These are phyloP conservation scores for Pouteria glomerata DNA, from an alignment of 148 eudicot genomes.

Conservation along the genomic window DNA sequence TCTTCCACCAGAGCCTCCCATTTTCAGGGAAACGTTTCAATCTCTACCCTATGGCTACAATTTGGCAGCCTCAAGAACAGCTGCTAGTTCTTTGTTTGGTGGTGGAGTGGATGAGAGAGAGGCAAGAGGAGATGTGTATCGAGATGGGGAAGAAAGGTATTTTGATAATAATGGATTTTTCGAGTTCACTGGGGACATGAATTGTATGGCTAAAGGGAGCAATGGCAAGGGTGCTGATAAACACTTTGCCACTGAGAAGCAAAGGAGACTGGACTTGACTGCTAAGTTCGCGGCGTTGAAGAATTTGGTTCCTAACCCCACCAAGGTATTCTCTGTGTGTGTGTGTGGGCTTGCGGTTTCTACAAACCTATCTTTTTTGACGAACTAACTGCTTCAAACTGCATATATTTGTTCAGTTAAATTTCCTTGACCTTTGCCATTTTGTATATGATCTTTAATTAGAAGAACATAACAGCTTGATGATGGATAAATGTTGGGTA, in stretches of 20 bases:
- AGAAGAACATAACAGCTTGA: background rate
- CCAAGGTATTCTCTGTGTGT: slow-evolving; percentile 80
- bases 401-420: background rate
- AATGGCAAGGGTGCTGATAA: slow-evolving; percentile 50
- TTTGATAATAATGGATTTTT: slow-evolving; percentile 38
- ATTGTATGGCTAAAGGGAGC: slow-evolving; percentile 30
- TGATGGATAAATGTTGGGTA: background rate
- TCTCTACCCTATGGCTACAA: slow-evolving; percentile 42
- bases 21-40: slow-evolving; percentile 56
- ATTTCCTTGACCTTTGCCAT: background rate
- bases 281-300: slow-evolving; percentile 46
- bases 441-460: background rate
- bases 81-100: slow-evolving; percentile 40
- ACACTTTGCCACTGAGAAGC: slow-evolving; percentile 69
- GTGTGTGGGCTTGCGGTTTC: background rate
- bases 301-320: slow-evolving; percentile 59
- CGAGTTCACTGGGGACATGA: slow-evolving; percentile 45
- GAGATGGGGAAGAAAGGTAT: slow-evolving; percentile 27
- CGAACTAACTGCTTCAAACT: background rate
- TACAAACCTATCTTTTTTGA: too few relatives aligned
- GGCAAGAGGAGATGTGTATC: slow-evolving; percentile 30
- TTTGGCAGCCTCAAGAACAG: slow-evolving; percentile 17
- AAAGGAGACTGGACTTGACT: slow-evolving; percentile 66
- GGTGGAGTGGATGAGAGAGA: slow-evolving; percentile 47
- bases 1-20: slow-evolving; percentile 55